Base-by-base conservation (phyloP, 805 yeast genomes). In the Barnettozyma populi region DNA sequence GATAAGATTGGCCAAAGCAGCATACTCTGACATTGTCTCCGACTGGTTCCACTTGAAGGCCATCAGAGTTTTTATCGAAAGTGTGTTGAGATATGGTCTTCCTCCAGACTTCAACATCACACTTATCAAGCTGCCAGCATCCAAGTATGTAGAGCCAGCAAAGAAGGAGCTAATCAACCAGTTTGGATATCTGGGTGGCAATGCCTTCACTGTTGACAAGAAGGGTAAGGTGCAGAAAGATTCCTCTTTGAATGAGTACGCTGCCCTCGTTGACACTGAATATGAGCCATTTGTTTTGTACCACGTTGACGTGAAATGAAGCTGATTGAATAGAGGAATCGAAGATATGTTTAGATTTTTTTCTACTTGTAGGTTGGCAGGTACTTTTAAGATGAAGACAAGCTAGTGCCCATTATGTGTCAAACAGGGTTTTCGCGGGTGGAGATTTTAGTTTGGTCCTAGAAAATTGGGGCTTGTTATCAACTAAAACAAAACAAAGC, bases 261-360 rank as follows among this genome's bases (percentile, higher is more conserved):
- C 97, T 10, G 80, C 95, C 2, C 71, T 94, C 59, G 97, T 90
- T 43, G 99, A 94, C 67, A 81, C 92, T 25, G 97, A 92, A 49
- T 92, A 92, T 66, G 96, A 92, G 69, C 98, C 98, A 45, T 94
- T 94, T 70, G 99, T 92, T 45, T 68, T 94, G 56, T 92, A 88
- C 66, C 77, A 76, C 43, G 67, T 80, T 38, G 74, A 69, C 49
- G 55, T 79, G 42, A 60, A 64, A 51, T 69, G 18, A 37, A 29
- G n/a, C 32, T 29, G n/a, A 29, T 11, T 29, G 32, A 29, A 29
- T 29, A 29, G 32, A 29, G 16, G 7, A 29, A 29, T 14, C 13
- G 32, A 29, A 13, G 32, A 29, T 14, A 29, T 11, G 32, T 29
- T 29, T 29, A 29, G 32, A 29, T 14, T 25, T 25, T 25, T 10